phyloP scores from a whole-genome alignment of 1,284 basidiomycete species.

The Trichosporon coremiiforme region DNA sequence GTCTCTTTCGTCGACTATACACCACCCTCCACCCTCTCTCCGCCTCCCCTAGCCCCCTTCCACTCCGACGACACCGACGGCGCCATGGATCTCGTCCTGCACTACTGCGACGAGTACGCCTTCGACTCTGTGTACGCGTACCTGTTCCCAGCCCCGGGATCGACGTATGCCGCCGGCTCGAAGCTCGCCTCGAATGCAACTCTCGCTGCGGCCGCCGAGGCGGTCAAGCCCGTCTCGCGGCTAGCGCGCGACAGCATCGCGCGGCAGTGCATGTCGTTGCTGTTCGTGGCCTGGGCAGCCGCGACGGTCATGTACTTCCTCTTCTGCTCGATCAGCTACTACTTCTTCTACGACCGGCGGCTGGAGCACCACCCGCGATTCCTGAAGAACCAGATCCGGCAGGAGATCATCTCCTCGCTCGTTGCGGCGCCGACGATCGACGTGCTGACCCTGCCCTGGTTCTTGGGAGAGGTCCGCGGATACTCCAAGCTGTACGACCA shows the following conservation, averaged over 20 bases:
- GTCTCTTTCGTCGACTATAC: neutral
- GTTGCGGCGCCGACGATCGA: constrained; percentile 79
- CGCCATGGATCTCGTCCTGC: constrained; percentile 79
- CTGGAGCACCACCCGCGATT: constrained; percentile 96
- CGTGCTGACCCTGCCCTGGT: constrained; percentile 87
- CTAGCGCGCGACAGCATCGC: constrained; percentile 70
- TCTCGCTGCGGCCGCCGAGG: constrained; percentile 1
- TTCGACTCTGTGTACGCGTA: constrained; percentile 78
- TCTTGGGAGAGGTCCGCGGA: constrained; percentile 87
- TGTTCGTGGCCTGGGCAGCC: constrained; percentile 73
- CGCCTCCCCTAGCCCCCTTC: neutral
- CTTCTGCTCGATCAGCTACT: constrained; percentile 81
- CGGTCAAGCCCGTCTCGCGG: constrained; percentile 28
- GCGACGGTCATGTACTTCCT: constrained; percentile 82
- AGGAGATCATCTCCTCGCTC: constrained; percentile 79
- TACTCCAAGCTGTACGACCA: constrained; percentile 78
- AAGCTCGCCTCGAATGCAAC: constrained; percentile 21
- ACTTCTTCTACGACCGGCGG: constrained; percentile 88
- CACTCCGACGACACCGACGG: neutral
- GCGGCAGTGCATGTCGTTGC: constrained; percentile 77
- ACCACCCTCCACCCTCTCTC: neutral
- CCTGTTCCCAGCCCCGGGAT: constrained; percentile 65
- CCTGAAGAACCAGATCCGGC: constrained; percentile 75
- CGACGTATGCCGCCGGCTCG: constrained; percentile 14
- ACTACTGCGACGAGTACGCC: constrained; percentile 69